Base-by-base conservation (phyloP, 371 early-diverging fungal species). In the Gilbertella persicaria region DNA sequence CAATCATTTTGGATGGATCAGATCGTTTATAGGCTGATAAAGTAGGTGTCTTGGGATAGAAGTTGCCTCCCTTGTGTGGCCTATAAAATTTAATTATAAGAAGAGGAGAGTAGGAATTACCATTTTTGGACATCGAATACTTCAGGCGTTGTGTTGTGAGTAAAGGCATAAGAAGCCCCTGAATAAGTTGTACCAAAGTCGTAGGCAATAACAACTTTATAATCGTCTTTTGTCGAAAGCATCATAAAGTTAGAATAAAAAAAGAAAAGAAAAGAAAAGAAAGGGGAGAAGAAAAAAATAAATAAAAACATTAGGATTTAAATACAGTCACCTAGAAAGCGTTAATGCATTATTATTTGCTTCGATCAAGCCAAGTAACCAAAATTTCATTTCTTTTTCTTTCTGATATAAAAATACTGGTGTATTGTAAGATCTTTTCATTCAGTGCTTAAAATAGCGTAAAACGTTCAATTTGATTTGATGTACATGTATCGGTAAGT, bases 111-210 rank as follows among this genome's bases (percentile, higher is more conserved):
- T n/a, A 5, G 13, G 4, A 21, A 53, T 45, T 67, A 78, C 83
- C 83, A 83, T 62, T 74, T 69, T 41, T 73, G 69, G 44, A 83
- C 65, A 52, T 83, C 84, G 35, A 71, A 74, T 24, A 83, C 67
- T 64, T 83, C 81, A 9, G 67, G 55, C 7, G 39, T 36, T 23
- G 65, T 56, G 23, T 69, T 70, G 44, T 79, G 81, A 3, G 74
- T 71, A 38, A 78, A 78, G 7, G 82, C 78, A 62, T 81, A 83
- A 17, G 84, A 78, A 26, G 80, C 79, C n/a, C 84, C 84, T 4
- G 78, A 74, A 23, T 60, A 77, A 5, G 78, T 78, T 1, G 78
- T 78, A 24, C 78, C 78, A 53, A 78, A 78, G 29, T 78, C 78
- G 48, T 78, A 78, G 2, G 74, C 66, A 53, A 78, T 69, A 3